These are phyloP conservation scores for Beta vulgaris DNA, from an alignment of 148 eudicot genomes.

Conservation along the genomic window DNA sequence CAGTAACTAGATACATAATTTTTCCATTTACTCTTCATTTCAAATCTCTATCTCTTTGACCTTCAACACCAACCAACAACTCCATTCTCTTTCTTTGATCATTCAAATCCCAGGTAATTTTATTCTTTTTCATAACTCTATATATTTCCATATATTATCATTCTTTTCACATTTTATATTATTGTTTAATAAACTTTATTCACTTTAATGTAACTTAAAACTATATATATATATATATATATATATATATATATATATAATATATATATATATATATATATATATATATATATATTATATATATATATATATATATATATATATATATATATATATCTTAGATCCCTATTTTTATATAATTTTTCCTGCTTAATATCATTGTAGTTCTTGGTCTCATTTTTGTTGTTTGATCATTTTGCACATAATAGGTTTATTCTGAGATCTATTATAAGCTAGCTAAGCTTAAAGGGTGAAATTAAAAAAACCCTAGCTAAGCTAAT, in stretches of 20 bases:
- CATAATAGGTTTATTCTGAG: neutral
- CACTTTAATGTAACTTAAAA: too few relatives aligned
- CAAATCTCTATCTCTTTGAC: constrained; percentile 1
- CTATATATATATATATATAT: too few relatives aligned
- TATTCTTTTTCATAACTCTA: neutral
- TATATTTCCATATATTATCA: neutral
- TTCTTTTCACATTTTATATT: neutral
- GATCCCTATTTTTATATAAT: neutral
- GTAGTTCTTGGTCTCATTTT: neutral
- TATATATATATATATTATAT: too few relatives aligned
- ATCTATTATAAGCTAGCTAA: neutral
- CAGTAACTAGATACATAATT: neutral
- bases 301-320: too few relatives aligned
- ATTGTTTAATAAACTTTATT: neutral
- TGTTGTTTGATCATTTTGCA: neutral
- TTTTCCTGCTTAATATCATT: neutral
- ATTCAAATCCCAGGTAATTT: constrained; percentile 11
- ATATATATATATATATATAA: too few relatives aligned
- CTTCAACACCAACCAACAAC: constrained; percentile 4
- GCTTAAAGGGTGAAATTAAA: neutral
- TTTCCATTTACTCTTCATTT: neutral
- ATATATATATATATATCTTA: too few relatives aligned
- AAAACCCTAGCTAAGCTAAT: neutral
- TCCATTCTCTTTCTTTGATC: neutral
- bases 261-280: too few relatives aligned